Base-by-base conservation (phyloP, 352 stramenopile species). In the Globisporangium irregulare region DNA sequence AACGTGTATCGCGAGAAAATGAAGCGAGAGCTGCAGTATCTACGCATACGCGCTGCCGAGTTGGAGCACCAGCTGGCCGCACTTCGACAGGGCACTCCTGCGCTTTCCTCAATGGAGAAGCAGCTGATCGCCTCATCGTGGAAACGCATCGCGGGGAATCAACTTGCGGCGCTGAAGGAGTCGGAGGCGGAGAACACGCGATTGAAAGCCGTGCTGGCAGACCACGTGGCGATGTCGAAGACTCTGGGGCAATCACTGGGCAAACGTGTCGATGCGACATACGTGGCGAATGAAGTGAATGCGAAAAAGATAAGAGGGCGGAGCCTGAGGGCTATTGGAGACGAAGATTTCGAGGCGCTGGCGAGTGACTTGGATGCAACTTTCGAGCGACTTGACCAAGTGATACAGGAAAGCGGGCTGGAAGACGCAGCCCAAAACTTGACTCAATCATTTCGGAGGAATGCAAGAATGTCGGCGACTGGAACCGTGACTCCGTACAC, bases 1-100 rank as follows among this genome's bases (percentile, higher is more conserved):
- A 77, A 77, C 55, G 54, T 70, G 34, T 81, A 84, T 43, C 77
- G 77, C 5, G 60, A 80, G 57, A 68, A 67, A 8, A 71, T 78
- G 53, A 81, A 81, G 34, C 62, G 61, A 2, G 77, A 84, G 68
- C 71, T 80, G 53, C 65, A 74, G 61, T 63, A 71, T 14, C 51
- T 84, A 18, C 72, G 72, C 4, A 25, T 56, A 8, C 62, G 78
- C 54, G 73, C 77, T 38, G 68, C 64, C 34, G 68, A 78, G n/a
- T 59, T 84, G 38, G 76, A 74, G 5, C 38, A 59, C 20, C 65
- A 78, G 24, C 29, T 84, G 15, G 41, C 66, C 43, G 72, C 67
- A 27, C 55, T 84, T 24, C 67, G 74, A 20, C 67, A 71, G 55
- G 46, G 8, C 18, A 71, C 1, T 34, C 20, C 14, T 2, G 14